Evolutionary conservation across 1,139 yeast species (phyloP).

Genomic region (Sugiyamaella neomexicana): DNA sequence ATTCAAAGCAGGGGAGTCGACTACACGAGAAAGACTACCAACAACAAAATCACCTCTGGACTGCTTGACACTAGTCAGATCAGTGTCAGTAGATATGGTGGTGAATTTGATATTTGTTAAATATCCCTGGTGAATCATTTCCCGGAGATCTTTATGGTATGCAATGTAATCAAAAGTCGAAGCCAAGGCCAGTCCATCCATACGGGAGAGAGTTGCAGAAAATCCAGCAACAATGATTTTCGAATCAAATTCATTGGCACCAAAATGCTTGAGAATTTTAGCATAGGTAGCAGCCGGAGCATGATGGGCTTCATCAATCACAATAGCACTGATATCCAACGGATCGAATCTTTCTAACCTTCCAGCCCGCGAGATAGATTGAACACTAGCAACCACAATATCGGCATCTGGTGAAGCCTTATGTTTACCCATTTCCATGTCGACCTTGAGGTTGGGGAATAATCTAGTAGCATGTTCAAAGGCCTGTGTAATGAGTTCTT

Average conservation of each 20-base stretch:
- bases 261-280: slow-evolving; percentile 56
- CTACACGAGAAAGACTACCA: slow-evolving; percentile 51
- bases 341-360: slow-evolving; percentile 61
- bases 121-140: slow-evolving; percentile 69
- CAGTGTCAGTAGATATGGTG: slow-evolving; percentile 49
- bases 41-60: slow-evolving; percentile 56
- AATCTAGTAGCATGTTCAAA: slow-evolving; percentile 49
- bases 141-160: slow-evolving; percentile 63
- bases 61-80: slow-evolving; percentile 40
- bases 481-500: slow-evolving; percentile 77
- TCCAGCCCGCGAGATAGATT: slow-evolving; percentile 51
- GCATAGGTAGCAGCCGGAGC: slow-evolving; percentile 73
- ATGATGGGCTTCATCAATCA: slow-evolving; percentile 94
- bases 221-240: slow-evolving; percentile 70
- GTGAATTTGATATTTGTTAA: slow-evolving; percentile 70
- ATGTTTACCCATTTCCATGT: slow-evolving; percentile 68
- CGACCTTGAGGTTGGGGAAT: slow-evolving; percentile 56
- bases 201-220: slow-evolving; percentile 75
- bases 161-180: slow-evolving; percentile 71
- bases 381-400: slow-evolving; percentile 77
- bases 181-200: slow-evolving; percentile 63
- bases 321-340: slow-evolving; percentile 61
- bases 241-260: slow-evolving; percentile 48
- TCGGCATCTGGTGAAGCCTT: slow-evolving; percentile 51
- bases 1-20: slow-evolving; percentile 57